Evolutionary conservation across 768 basidiomycete genomes (phyloP).

Genomic region (Serendipita indica): DNA sequence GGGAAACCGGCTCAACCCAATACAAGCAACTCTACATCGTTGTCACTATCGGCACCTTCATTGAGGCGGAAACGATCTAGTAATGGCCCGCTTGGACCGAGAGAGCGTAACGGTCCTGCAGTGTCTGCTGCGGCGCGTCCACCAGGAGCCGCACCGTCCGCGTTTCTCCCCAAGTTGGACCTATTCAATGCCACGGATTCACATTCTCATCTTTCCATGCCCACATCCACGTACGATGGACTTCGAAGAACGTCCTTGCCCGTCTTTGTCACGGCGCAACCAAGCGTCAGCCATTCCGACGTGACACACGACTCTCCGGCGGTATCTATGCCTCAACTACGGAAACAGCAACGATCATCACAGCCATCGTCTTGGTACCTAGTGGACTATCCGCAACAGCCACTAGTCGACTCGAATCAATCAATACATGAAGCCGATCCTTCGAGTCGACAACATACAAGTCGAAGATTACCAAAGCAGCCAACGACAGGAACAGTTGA

Average conservation of each 20-base stretch:
- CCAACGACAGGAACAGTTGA: not conserved
- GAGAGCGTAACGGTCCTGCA: not conserved
- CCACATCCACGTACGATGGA: not conserved
- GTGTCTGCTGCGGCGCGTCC: too few relatives aligned
- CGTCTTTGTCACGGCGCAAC: not conserved
- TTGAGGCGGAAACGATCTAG: too few relatives aligned
- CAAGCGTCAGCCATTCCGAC: not conserved
- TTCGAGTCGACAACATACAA: not conserved
- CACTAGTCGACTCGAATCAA: too few relatives aligned
- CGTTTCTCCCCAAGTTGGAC: not conserved
- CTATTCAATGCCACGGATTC: not conserved
- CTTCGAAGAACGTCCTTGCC: not conserved
- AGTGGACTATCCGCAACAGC: too few relatives aligned
- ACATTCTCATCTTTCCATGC: too few relatives aligned
- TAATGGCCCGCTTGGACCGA: not conserved
- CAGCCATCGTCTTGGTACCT: too few relatives aligned
- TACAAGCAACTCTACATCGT: too few relatives aligned
- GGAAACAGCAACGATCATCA: too few relatives aligned
- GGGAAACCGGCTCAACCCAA: too few relatives aligned
- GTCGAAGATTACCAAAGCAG: not conserved
- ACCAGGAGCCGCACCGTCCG: not conserved
- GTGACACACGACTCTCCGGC: not conserved
- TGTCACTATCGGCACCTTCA: too few relatives aligned
- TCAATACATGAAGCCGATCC: not conserved
- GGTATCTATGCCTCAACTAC: not conserved